A percentile compares a stretch with the other conserved stretches of the same genome.
Evolutionary conservation across 2,329 filamentous ascomycete genomes (phyloP).

Genomic region (Nemania sp.): DNA sequence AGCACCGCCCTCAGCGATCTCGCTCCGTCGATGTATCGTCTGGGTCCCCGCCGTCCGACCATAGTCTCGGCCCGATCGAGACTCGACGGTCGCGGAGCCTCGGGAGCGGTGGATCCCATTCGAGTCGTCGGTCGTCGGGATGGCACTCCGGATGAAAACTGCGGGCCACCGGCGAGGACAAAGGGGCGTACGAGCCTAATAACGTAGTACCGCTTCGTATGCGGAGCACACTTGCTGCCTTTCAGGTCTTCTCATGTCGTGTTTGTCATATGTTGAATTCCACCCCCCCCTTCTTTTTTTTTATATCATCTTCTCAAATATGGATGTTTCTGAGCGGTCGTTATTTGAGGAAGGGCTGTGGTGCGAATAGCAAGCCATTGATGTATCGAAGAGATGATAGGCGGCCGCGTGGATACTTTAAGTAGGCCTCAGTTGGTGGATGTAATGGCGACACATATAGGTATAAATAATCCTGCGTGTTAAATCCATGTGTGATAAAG

Average conservation of each 20-base stretch:
- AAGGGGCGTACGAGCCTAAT: not conserved
- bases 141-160: not conserved
- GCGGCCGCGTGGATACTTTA: too few species aligned
- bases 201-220: not conserved
- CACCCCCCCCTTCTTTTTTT: not conserved
- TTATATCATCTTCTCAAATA: not conserved
- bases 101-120: slow-evolving; percentile 7
- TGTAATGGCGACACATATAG: not conserved
- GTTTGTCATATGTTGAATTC: not conserved
- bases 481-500: not conserved
- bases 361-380: not conserved
- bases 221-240: not conserved
- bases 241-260: not conserved
- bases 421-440: not conserved
- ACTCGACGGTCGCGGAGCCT: slow-evolving; percentile 16
- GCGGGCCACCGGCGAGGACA: not conserved
- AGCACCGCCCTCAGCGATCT: slow-evolving; percentile 6
- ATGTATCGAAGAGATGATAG: not conserved
- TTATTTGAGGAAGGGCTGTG: not conserved
- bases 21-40: slow-evolving; percentile 18
- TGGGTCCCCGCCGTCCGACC: not conserved
- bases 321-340: not conserved
- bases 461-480: not conserved
- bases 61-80: slow-evolving; percentile 9
- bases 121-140: not conserved